phyloP scores from a whole-genome alignment of 768 basidiomycete genomes.

The Termitomyces sp. region DNA sequence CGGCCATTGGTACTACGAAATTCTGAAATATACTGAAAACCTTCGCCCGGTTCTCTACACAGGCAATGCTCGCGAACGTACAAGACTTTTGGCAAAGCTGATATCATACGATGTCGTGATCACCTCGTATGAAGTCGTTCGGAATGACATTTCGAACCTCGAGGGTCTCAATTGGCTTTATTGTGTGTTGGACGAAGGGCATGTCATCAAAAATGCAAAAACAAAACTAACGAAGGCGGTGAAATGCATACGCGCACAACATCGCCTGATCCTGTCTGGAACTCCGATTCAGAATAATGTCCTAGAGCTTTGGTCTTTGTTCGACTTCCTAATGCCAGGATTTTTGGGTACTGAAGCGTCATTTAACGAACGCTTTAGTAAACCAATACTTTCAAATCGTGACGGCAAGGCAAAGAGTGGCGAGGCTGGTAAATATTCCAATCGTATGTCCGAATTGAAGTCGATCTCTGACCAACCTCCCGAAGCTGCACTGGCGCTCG shows the following conservation, averaged over 20 bases:
- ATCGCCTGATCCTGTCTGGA: conserved; percentile 91
- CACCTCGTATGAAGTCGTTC: conserved; percentile 95
- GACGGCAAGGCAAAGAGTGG: conserved; percentile 93
- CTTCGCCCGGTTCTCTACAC: conserved; percentile 84
- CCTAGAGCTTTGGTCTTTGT: conserved; percentile 95
- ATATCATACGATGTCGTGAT: conserved; percentile 84
- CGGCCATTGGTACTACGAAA: conserved; percentile 99
- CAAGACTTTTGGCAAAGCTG: conserved; percentile 58
- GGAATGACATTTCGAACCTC: conserved; percentile 83
- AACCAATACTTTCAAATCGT: conserved; percentile 90
- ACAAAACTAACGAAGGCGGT: conserved; percentile 97
- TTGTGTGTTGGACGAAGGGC: conserved; percentile 96
- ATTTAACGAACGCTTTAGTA: conserved; percentile 94
- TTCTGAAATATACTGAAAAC: conserved; percentile 85
- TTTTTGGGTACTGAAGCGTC: conserved; percentile 93
- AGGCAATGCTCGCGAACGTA: conserved; percentile 80
- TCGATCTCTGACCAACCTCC: not conserved
- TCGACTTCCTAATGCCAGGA: conserved; percentile 99
- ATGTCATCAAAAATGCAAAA: conserved; percentile 98
- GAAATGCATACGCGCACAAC: conserved; percentile 84
- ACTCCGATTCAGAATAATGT: conserved; percentile 99
- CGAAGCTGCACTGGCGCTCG: conserved; percentile 86
- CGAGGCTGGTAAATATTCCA: conserved; percentile 72
- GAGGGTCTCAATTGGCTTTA: conserved; percentile 83
- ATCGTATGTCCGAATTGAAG: not conserved